A percentile compares a stretch with the other conserved stretches of the same genome.
Conservation (phyloP, 805 yeast genomes). For the Yamadazyma tumulicola region DNA sequence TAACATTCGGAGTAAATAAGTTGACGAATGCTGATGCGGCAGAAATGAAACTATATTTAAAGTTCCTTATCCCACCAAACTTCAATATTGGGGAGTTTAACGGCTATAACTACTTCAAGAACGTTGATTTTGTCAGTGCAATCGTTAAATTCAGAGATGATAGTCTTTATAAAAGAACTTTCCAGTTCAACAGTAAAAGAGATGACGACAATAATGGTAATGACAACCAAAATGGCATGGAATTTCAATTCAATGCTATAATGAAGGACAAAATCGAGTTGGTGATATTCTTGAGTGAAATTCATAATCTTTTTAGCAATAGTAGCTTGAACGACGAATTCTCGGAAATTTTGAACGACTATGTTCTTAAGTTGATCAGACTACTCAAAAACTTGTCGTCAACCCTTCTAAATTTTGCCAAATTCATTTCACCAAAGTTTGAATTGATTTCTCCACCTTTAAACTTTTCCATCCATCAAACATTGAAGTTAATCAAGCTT, state of each 20-base stretch:
- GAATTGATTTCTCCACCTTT: constrained; percentile 23
- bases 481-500: constrained; percentile 32
- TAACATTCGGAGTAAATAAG: constrained; percentile 33
- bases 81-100: constrained; percentile 2
- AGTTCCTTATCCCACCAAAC: constrained; percentile 17
- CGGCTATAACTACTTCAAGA: constrained; percentile 13
- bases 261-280: constrained; percentile 35
- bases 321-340: constrained; percentile 16
- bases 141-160: constrained; percentile 15
- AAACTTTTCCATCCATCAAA: constrained; percentile 31
- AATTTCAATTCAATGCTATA: constrained; percentile 20
- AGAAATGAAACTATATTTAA: constrained; percentile 10
- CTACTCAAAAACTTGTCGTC: constrained; percentile 32
- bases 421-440: constrained; percentile 14
- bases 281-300: constrained; percentile 32
- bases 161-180: constrained; percentile 4
- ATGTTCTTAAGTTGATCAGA: constrained; percentile 37
- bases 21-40: constrained; percentile 6
- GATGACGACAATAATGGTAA: constrained; percentile 1
- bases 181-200: constrained; percentile 14
- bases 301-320: constrained; percentile 13
- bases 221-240: constrained; percentile 9
- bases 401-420: constrained; percentile 27
- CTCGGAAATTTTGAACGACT: constrained; percentile 26
- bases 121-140: constrained; percentile 11